A percentile compares a stretch with the other conserved stretches of the same genome.
phyloP scores from a whole-genome alignment of 257 asterid species.

The Solanum pimpinellifolium region DNA sequence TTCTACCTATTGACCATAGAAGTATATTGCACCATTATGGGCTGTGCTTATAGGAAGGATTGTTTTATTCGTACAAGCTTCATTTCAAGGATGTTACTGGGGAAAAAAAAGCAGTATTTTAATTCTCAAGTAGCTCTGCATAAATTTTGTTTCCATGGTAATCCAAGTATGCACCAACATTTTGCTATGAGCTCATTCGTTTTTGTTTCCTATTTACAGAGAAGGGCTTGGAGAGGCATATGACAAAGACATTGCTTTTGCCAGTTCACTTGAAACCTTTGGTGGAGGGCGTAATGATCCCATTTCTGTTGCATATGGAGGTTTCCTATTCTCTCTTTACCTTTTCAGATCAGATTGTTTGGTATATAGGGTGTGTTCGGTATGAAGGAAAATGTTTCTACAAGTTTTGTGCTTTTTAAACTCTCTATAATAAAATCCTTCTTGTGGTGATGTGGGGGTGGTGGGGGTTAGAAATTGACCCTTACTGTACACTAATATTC shows the following conservation, averaged over 20 bases:
- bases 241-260: constrained; percentile 83
- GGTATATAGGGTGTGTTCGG: not conserved
- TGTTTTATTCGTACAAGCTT: not conserved
- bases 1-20: not conserved
- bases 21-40: not conserved
- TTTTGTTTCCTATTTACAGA: constrained; percentile 34
- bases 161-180: not conserved
- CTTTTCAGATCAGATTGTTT: not conserved
- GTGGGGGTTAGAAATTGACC: not conserved
- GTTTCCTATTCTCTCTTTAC: constrained; percentile 19
- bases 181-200: not conserved
- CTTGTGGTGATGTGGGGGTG: not conserved
- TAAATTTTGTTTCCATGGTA: not conserved
- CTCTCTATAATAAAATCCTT: not conserved
- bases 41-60: not conserved
- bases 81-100: not conserved
- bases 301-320: constrained; percentile 74
- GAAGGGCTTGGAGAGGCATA: constrained; percentile 98
- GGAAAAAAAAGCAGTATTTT: not conserved
- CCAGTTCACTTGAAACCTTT: constrained; percentile 75
- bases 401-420: not conserved
- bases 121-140: not conserved
- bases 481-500: not conserved
- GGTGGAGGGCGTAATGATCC: constrained; percentile 89
- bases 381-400: not conserved